phyloP scores from a whole-genome alignment of 257 asterid species.

The Jacaranda copaia region DNA sequence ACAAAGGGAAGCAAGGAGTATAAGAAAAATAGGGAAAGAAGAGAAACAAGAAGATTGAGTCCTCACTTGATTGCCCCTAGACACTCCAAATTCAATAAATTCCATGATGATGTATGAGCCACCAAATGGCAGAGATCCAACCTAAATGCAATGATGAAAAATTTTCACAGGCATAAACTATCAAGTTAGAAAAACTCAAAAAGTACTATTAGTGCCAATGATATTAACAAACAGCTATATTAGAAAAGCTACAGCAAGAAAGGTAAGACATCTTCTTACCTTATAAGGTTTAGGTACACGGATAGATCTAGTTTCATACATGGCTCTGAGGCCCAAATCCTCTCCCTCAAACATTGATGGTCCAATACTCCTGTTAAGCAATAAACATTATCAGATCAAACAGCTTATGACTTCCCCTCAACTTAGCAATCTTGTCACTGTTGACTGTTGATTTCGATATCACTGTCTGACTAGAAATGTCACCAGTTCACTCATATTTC shows the following conservation, averaged over 20 bases:
- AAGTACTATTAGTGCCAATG: background rate
- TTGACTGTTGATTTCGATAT: no score
- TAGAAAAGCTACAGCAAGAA: conserved; percentile 14
- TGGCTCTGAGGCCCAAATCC: conserved; percentile 87
- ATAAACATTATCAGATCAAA: conserved; percentile 28
- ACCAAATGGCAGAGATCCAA: conserved; percentile 84
- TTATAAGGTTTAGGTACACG: conserved; percentile 90
- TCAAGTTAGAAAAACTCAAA: conserved; percentile 9
- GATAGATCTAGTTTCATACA: conserved; percentile 80
- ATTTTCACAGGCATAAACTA: background rate
- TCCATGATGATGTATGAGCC: conserved; percentile 97
- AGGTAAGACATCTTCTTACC: conserved; percentile 46
- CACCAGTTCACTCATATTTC: no score
- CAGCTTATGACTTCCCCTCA: background rate
- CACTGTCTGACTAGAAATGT: no score
- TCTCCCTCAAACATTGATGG: conserved; percentile 96
- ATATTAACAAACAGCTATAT: background rate
- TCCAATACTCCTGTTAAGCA: conserved; percentile 70
- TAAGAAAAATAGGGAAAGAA: background rate
- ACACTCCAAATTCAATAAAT: conserved; percentile 81
- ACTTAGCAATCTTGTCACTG: background rate
- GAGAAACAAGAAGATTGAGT: conserved; percentile 26
- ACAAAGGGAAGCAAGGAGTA: background rate
- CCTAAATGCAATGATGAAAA: conserved; percentile 48
- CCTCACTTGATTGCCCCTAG: conserved; percentile 83